Percentiles rank a stretch among this genome's conserved stretches.
These are phyloP conservation scores for Theileria parva DNA, from an alignment of 169 alveolate species.

Conservation along the genomic window DNA sequence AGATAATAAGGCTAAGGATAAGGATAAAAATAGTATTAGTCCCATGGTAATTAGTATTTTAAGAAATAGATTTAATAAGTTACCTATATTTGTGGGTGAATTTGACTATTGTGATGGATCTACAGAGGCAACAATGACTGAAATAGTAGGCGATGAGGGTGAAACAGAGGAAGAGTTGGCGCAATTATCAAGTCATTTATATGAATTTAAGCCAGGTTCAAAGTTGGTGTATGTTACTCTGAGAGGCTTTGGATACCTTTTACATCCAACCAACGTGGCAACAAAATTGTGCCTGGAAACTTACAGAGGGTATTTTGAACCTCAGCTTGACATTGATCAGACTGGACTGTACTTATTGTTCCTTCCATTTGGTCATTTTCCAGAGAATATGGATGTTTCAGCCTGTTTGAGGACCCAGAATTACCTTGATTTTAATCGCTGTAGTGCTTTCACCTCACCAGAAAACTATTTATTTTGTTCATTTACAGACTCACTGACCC, in stretches of 20 bases:
- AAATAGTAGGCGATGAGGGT: slow-evolving; percentile 12
- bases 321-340: not conserved
- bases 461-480: slow-evolving; percentile 33
- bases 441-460: slow-evolving; percentile 56
- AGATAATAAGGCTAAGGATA: not conserved
- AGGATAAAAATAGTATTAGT: not conserved
- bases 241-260: slow-evolving; percentile 57
- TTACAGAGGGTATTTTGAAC: slow-evolving; percentile 29
- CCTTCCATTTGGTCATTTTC: slow-evolving; percentile 29
- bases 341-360: slow-evolving; percentile 29
- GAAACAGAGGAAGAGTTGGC: slow-evolving; percentile 31
- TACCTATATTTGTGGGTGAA: slow-evolving; percentile 53
- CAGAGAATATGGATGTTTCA: slow-evolving; percentile 19
- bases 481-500: slow-evolving; percentile 35
- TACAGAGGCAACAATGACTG: not conserved
- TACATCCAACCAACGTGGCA: slow-evolving; percentile 61
- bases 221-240: slow-evolving; percentile 46
- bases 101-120: slow-evolving; percentile 62
- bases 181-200: not conserved
- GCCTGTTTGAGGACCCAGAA: slow-evolving; percentile 45
- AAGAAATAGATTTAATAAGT: too few relatives aligned
- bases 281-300: slow-evolving; percentile 56
- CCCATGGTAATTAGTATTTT: not conserved
- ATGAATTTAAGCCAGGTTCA: slow-evolving; percentile 6
- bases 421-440: slow-evolving; percentile 36